Conservation (phyloP, 768 basidiomycete species). For the Lentinula boryana region DNA sequence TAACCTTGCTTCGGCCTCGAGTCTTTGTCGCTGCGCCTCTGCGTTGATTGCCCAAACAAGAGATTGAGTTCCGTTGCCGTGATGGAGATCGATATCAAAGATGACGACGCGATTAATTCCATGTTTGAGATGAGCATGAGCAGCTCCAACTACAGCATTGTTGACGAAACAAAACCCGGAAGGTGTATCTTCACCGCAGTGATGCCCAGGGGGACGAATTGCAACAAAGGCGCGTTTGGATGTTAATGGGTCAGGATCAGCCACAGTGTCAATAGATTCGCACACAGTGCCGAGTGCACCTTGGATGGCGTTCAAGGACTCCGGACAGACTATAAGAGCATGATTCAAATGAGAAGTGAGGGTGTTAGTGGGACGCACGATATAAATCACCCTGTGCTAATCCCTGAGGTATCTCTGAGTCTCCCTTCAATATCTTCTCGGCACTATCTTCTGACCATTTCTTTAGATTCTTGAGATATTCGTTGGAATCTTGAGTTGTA, state of each 20-base stretch:
- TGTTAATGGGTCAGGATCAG: constrained; percentile 16
- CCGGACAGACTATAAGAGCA: constrained; percentile 60
- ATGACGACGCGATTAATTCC: constrained; percentile 75
- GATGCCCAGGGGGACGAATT: constrained; percentile 89
- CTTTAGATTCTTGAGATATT: constrained; percentile 61
- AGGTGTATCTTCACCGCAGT: constrained; percentile 86
- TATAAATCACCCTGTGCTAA: constrained; percentile 80
- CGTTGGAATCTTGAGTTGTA: constrained; percentile 54
- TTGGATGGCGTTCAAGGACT: constrained; percentile 70
- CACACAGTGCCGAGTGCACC: constrained; percentile 81
- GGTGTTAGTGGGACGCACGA: constrained; percentile 29
- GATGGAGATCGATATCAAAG: constrained; percentile 90
- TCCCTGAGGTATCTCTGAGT: constrained; percentile 70
- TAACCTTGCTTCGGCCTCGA: constrained; percentile 42
- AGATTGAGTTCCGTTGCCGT: constrained; percentile 93
- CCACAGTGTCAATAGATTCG: constrained; percentile 76
- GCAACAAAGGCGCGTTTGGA: constrained; percentile 67
- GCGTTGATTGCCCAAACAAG: constrained; percentile 91
- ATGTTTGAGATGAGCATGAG: constrained; percentile 83
- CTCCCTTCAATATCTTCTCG: constrained; percentile 53
- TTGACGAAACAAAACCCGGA: constrained; percentile 96
- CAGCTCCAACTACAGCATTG: constrained; percentile 86
- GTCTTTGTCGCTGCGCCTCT: constrained; percentile 66
- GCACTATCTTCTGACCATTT: constrained; percentile 53
- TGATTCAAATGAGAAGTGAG: not conserved